Evolutionary conservation across 2,329 filamentous ascomycete genomes (phyloP).

Genomic region (Penicillium sp.): DNA sequence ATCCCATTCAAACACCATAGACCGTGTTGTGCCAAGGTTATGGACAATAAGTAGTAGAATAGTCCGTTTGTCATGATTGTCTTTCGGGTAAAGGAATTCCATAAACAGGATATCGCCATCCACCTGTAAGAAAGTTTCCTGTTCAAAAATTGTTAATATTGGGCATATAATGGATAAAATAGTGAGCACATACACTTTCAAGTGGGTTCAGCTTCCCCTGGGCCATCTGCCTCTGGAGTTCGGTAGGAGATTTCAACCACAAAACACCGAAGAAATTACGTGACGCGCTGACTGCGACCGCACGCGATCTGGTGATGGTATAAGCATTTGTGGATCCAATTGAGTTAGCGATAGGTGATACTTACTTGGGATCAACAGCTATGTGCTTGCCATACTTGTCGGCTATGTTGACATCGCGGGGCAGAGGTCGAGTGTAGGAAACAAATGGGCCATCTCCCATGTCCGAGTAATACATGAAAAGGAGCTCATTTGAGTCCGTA

Average conservation of each 20-base stretch:
- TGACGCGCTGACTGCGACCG: constrained; percentile 67
- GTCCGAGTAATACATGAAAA: constrained; percentile 70
- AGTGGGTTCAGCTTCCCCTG: constrained; percentile 58
- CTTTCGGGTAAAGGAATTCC: constrained; percentile 74
- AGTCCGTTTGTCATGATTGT: constrained; percentile 65
- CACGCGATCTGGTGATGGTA: constrained; percentile 45
- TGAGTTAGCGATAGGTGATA: background rate
- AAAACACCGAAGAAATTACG: constrained; percentile 70
- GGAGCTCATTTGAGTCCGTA: constrained; percentile 67
- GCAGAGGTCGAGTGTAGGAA: constrained; percentile 58
- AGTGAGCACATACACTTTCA: constrained; percentile 45
- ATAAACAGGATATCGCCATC: constrained; percentile 79
- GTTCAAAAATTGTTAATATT: background rate
- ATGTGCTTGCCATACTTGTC: constrained; percentile 63
- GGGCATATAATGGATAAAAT: background rate
- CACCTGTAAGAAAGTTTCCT: constrained; percentile 53
- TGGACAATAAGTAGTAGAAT: constrained; percentile 68
- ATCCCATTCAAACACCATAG: constrained; percentile 55
- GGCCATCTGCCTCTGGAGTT: constrained; percentile 53
- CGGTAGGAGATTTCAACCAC: constrained; percentile 59
- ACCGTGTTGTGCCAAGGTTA: constrained; percentile 45
- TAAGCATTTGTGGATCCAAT: background rate
- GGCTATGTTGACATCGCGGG: constrained; percentile 53
- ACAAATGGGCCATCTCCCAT: constrained; percentile 57
- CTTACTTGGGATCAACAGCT: constrained; percentile 73